A percentile compares a stretch with the other conserved stretches of the same genome.
Conservation (phyloP, 2,329 filamentous ascomycete species). For the Botrytis aclada region DNA sequence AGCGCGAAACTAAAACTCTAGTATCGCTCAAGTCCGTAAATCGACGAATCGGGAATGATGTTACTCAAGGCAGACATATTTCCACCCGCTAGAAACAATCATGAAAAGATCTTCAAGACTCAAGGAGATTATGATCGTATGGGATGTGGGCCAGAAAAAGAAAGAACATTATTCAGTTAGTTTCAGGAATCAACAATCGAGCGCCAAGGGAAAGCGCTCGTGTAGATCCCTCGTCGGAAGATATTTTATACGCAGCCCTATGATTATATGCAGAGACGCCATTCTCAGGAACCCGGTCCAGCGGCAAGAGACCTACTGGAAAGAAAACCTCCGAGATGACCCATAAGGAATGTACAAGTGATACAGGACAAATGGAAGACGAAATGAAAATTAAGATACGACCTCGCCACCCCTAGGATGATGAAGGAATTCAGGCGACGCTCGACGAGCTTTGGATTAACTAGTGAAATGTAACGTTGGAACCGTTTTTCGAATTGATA, state of each 20-base stretch:
- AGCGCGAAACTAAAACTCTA: neutral
- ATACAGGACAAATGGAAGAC: neutral
- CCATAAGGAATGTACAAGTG: neutral
- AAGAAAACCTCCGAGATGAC: neutral
- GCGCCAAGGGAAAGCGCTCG: neutral
- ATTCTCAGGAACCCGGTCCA: neutral
- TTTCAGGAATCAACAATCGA: neutral
- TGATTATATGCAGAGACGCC: constrained; percentile 1
- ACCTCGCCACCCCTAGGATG: neutral
- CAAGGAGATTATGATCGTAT: neutral
- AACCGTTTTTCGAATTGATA: neutral
- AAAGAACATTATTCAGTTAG: neutral
- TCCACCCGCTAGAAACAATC: neutral
- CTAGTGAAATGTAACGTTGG: neutral
- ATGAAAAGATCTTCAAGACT: neutral
- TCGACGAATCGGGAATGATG: neutral
- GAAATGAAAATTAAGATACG: neutral
- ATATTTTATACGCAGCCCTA: neutral
- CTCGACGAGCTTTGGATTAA: neutral
- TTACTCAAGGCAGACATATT: neutral
- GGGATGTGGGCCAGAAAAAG: neutral
- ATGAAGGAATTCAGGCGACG: neutral
- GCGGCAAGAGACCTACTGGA: neutral
- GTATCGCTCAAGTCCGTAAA: too few species aligned
- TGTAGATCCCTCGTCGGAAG: neutral